These are phyloP conservation scores for Diplotaxis tenuifolia DNA, from an alignment of 345 rosid genomes.

Conservation along the genomic window DNA sequence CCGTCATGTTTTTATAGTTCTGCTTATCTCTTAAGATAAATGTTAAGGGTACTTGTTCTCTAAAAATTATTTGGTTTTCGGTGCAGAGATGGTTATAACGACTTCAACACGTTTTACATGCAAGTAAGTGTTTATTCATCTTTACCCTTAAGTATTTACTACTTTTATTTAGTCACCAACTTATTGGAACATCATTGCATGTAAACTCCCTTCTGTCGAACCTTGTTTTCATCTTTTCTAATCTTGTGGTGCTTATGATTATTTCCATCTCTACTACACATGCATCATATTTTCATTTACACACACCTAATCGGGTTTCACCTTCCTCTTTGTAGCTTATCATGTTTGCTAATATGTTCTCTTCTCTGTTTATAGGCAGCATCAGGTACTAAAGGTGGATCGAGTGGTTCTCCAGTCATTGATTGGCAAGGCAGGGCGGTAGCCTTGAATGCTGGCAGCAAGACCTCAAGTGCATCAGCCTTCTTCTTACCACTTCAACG, in stretches of 20 bases:
- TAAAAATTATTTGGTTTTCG: slow-evolving; percentile 33
- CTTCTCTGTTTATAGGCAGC: slow-evolving; percentile 67
- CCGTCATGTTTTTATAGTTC: slow-evolving; percentile 15
- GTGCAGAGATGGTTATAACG: slow-evolving; percentile 98
- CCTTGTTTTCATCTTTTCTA: neutral
- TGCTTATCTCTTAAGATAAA: slow-evolving; percentile 8
- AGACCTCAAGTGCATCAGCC: slow-evolving; percentile 83
- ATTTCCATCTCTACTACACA: neutral
- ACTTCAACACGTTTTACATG: slow-evolving; percentile 97
- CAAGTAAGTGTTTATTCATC: slow-evolving; percentile 60
- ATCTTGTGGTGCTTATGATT: slow-evolving; percentile 1
- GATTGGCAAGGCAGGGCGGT: slow-evolving; percentile 95
- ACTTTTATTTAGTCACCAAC: neutral
- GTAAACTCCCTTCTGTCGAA: neutral
- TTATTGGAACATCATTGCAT: neutral
- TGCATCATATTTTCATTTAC: neutral
- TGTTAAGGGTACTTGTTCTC: neutral
- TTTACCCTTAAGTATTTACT: neutral
- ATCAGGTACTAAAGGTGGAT: slow-evolving; percentile 95
- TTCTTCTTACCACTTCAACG: slow-evolving; percentile 86
- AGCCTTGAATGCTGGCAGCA: slow-evolving; percentile 97
- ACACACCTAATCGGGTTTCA: neutral
- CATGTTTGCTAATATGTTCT: slow-evolving; percentile 2
- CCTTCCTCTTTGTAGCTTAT: slow-evolving; percentile 15
- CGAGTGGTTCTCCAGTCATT: slow-evolving; percentile 98